Conservation (phyloP, 2,329 filamentous ascomycete genomes). For the Dactylellina sp. region DNA sequence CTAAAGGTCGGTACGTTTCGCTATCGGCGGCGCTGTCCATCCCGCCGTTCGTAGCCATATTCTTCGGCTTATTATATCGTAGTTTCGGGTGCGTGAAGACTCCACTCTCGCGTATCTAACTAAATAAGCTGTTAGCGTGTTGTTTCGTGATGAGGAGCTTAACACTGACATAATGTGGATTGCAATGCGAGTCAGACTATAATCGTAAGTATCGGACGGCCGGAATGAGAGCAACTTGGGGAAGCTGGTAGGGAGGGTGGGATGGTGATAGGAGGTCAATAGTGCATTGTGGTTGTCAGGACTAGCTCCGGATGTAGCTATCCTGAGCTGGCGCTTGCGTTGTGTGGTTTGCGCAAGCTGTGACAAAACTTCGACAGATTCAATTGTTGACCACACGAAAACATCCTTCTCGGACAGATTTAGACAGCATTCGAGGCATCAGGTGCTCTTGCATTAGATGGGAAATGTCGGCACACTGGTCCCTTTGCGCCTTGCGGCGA, state of each 20-base stretch:
- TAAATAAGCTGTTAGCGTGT: slow-evolving; percentile 29
- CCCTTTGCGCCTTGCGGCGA: slow-evolving; percentile 20
- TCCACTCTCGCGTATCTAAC: slow-evolving; percentile 33
- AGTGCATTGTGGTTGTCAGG: slow-evolving; percentile 35
- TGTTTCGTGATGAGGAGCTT: slow-evolving; percentile 4
- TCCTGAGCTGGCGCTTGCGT: slow-evolving; percentile 40
- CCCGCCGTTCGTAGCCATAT: slow-evolving; percentile 52
- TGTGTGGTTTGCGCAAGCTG: slow-evolving; percentile 52
- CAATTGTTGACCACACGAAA: slow-evolving; percentile 20
- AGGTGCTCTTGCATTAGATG: neutral
- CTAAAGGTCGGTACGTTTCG: slow-evolving; percentile 45
- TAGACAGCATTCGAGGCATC: slow-evolving; percentile 15
- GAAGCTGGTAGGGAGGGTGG: slow-evolving; percentile 13
- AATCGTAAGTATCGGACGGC: slow-evolving; percentile 7
- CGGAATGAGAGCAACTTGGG: slow-evolving; percentile 10
- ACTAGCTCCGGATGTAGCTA: slow-evolving; percentile 52
- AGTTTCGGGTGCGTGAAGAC: slow-evolving; percentile 3
- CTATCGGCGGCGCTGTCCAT: slow-evolving; percentile 26
- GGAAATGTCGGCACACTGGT: slow-evolving; percentile 33
- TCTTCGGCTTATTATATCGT: slow-evolving; percentile 13
- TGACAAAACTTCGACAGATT: slow-evolving; percentile 56
- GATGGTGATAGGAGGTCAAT: slow-evolving; percentile 33
- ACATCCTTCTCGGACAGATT: slow-evolving; percentile 1
- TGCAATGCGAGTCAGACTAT: slow-evolving; percentile 4
- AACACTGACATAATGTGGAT: slow-evolving; percentile 9